Base-by-base conservation (phyloP, 495 filamentous ascomycete species). In the Ascobolus immersus region DNA sequence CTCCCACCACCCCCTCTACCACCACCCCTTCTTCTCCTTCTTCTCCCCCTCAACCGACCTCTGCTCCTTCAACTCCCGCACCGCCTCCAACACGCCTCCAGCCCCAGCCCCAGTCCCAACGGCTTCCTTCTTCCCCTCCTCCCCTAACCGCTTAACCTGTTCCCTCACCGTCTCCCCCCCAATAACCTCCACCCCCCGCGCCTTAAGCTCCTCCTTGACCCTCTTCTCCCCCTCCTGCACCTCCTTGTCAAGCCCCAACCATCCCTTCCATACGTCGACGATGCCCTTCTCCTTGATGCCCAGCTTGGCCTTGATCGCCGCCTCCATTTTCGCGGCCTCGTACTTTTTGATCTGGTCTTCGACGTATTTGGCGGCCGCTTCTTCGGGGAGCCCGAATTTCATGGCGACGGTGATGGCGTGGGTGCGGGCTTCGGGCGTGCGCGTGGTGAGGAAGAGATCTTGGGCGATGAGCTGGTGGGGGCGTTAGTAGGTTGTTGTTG, bases 241-340 rank as follows among this genome's bases (percentile, higher is more conserved):
- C 32, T 61, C 62, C 28, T 48, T 47, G 43, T 63, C 63, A 28
- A 50, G 28, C 4, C 44, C 44, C 47, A 65, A 43, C 39, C 57
- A 61, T 5, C 56, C 56, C 36, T 40, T 40, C 6, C 28, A 27
- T 55, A n/a, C n/a, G n/a, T n/a, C n/a, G n/a, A 45, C 5, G 62
- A 43, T 17, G 21, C 50, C 51, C 46, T 53, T 55, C 27, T 34
- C 35, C 8, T 20, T n/a, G n/a, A 28, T 44, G 33, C 53, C 55
- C 44, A 62, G 53, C 27, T 41, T 38, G 7, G 46, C 41, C 12
- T 45, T 45, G 34, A 37, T 37, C 18, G 52, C 52, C 33, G 49
- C 51, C 35, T 59, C 59, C 42, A 52, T 51, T 41, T 58, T 52
- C 21, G 53, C 39, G 18, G 62, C 56, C 32, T 58, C 53, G 21